Base-by-base conservation (phyloP, 495 filamentous ascomycete genomes). In the Annulohypoxylon maeteangense region DNA sequence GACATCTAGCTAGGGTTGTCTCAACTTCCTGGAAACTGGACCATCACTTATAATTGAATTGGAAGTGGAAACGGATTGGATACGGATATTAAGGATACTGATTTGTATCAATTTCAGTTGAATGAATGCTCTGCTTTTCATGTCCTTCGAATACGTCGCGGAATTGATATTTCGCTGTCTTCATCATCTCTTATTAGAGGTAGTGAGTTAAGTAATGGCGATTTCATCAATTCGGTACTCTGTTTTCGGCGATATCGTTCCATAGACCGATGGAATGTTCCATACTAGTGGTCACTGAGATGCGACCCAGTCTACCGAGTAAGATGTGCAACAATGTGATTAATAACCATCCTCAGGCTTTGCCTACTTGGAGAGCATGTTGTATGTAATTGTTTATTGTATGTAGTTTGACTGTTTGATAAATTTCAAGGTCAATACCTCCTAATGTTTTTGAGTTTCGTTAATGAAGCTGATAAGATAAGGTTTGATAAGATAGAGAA, bases 21-120 rank as follows among this genome's bases (percentile, higher is more conserved):
- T n/a, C 45, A 73, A 32, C 73, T 75, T 27, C 69, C 70, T 20
- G 73, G 73, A 22, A 66, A 73, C 29, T 75, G 66, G 73, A 55
- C 57, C 27, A 72, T 70, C 18, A 72, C 73, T 36, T 75, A 75
- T 14, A 61, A 22, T 29, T 74, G 36, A 45, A 23, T 4, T 44
- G 29, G 16, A 16, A n/a, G n/a, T 31, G 12, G 11, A 2, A 10
- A 20, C 34, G 48, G 20, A 31, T 51, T 32, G 34, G 61, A n/a
- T 42, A 23, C n/a, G n/a, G 18, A n/a, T 55, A 31, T 7, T 20
- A n/a, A 18, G 36, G 29, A 18, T 66, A 11, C 29, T 44, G 20
- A 8, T 44, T 27, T 20, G 16, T 25, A 31, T 42, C 38, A 25
- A 34, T 40, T 40, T 40, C n/a, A 4, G 14, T 40, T 1, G 14